Percentiles rank a stretch among this genome's conserved stretches.
phyloP scores from a whole-genome alignment of 2,329 filamentous ascomycete genomes.

The Fusarium sulawesiense region DNA sequence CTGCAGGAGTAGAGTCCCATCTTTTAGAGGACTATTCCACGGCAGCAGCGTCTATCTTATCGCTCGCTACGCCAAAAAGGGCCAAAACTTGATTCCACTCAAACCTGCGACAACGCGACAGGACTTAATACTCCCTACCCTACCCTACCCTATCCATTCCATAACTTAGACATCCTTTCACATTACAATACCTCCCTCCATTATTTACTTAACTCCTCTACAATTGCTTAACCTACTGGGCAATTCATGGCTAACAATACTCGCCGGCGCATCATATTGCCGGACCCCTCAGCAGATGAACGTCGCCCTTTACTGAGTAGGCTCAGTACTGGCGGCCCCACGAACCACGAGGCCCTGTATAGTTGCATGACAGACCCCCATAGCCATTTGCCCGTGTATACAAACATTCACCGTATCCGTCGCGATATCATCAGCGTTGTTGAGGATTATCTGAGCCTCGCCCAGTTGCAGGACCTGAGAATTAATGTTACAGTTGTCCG shows the following conservation, averaged over 20 bases:
- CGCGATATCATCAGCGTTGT: conserved; percentile 72
- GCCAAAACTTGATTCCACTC: conserved; percentile 30
- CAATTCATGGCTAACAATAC: conserved; percentile 40
- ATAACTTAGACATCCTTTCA: neutral
- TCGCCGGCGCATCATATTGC: conserved; percentile 49
- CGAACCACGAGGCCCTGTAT: conserved; percentile 55
- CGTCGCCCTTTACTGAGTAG: conserved; percentile 52
- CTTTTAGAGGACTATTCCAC: neutral
- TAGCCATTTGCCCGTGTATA: conserved; percentile 76
- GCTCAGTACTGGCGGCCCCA: conserved; percentile 46
- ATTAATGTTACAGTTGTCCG: conserved; percentile 85
- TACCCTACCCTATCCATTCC: neutral
- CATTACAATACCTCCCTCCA: neutral
- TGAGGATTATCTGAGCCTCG: conserved; percentile 72
- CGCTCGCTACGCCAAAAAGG: conserved; percentile 24
- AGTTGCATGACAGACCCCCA: conserved; percentile 69
- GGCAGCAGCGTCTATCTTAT: conserved; percentile 18
- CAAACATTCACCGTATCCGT: conserved; percentile 78
- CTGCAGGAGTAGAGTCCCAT: neutral
- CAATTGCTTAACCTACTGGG: neutral
- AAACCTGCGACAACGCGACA: conserved; percentile 21
- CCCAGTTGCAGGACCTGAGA: conserved; percentile 82
- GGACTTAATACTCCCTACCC: conserved; percentile 7
- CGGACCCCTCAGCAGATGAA: conserved; percentile 48
- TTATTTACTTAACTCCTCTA: neutral